Evolutionary conservation across 768 basidiomycete genomes (phyloP), one percentile per base, ranked within the genome.

Genomic region (Clitopilus passeckerianus): DNA sequence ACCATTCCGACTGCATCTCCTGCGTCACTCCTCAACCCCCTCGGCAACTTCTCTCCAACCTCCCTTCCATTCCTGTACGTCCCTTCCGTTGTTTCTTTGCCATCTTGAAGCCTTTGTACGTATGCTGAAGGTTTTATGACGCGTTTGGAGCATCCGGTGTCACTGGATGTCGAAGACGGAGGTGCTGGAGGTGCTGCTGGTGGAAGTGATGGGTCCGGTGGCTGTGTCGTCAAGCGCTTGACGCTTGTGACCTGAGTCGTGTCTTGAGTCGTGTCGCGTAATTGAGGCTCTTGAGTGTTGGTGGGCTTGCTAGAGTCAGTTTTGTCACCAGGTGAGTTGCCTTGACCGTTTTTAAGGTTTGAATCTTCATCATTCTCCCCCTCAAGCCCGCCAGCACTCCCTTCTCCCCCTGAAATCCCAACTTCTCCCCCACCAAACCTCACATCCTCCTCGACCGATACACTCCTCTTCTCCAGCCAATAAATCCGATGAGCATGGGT

Each of bases 391-490:
- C 50, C 16, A 20, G 15, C 46, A 30, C 30, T n/a, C 35, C 59
- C 43, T 62, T 53, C 65, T 67, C 66, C 66, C 65, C 65, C 66
- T 66, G 64, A 66, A 69, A 64, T 61, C 41, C 57, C 55, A 18
- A 57, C 57, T 16, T 63, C 57, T 37, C 66, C 55, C 1, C 18
- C 54, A 41, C 67, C 60, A 37, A 70, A 64, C 23, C 63, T 62
- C 35, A 75, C 63, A 35, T 72, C 73, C 9, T 68, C 65, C 63
- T 77, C 70, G 6, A 73, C 68, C 0, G 64, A 66, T 18, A 76
- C 64, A 0, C 53, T 54, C 5, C 35, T 16, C 53, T 58, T 59
- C 8, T 66, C 60, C 3, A 70, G 62, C 64, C 70, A 70, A 58
- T 75, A 77, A 18, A 77, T 67, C 0, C 37, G n/a, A 18, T 64